Conservation (phyloP, 2,329 filamentous ascomycete species). For the Fusarium graminum region DNA sequence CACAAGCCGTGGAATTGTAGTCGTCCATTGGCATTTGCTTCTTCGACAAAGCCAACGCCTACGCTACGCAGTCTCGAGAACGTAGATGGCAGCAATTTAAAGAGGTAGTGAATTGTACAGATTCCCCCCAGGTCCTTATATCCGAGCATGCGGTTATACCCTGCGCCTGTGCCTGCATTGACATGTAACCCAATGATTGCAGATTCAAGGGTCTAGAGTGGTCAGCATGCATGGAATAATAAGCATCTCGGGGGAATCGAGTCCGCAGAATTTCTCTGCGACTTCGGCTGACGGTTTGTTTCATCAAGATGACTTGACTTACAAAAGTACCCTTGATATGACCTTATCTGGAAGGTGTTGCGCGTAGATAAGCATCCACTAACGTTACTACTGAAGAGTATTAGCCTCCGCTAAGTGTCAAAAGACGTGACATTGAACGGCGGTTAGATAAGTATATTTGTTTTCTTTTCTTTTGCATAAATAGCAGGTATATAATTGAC, state of each 20-base stretch:
- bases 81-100: neutral
- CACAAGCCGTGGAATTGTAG: conserved; percentile 48
- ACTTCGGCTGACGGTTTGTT: conserved; percentile 2
- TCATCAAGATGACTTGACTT: conserved; percentile 8
- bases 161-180: neutral
- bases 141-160: neutral
- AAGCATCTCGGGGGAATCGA: conserved; percentile 13
- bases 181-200: no score
- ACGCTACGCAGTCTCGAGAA: neutral
- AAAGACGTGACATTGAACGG: neutral
- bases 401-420: neutral
- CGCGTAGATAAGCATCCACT: conserved; percentile 5
- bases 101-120: neutral
- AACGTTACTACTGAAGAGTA: neutral
- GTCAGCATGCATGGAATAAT: conserved; percentile 23
- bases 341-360: conserved; percentile 41
- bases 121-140: conserved; percentile 5
- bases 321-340: conserved; percentile 42
- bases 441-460: no score
- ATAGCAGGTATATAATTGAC: conserved; percentile 12
- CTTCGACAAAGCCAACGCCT: neutral
- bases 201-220: neutral
- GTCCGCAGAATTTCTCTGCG: conserved; percentile 9
- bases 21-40: conserved; percentile 25
- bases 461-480: neutral